Conservation (phyloP, 2,329 filamentous ascomycete genomes). For the Fusarium agapanthi region DNA sequence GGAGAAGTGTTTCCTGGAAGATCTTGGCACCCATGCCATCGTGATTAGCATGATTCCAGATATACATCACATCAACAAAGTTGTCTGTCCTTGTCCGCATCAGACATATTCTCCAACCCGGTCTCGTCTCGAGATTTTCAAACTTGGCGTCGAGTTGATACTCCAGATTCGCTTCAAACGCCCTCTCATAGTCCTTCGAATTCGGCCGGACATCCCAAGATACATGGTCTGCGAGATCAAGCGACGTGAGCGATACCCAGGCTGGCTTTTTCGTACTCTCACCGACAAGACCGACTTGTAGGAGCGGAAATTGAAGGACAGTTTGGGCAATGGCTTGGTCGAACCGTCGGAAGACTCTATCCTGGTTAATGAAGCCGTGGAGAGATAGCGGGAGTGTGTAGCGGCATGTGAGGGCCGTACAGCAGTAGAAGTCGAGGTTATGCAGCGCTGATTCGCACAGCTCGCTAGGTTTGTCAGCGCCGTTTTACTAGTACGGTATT, state of each 20-base stretch:
- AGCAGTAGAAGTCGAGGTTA: background rate
- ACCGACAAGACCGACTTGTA: background rate
- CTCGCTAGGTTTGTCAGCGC: background rate
- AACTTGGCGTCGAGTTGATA: constrained; percentile 6
- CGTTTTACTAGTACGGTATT: no score
- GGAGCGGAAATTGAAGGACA: background rate
- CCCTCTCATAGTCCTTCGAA: background rate
- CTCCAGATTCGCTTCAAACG: background rate
- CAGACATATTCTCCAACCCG: background rate
- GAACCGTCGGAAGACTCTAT: background rate
- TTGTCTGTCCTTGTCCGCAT: background rate
- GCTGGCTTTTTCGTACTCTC: background rate
- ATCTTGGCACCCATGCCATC: constrained; percentile 1
- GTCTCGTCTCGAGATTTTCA: background rate
- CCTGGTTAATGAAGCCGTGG: background rate
- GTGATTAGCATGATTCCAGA: background rate
- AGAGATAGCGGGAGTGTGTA: background rate
- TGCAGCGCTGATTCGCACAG: constrained; percentile 6
- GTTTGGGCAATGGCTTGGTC: background rate
- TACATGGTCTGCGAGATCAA: constrained; percentile 4
- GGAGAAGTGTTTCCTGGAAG: background rate
- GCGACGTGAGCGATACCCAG: background rate
- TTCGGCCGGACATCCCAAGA: background rate
- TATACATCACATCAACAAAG: constrained; percentile 5
- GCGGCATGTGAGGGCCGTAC: background rate